A percentile compares a stretch with the other conserved stretches of the same genome.
Evolutionary conservation across 208 protist genomes (phyloP).

Genomic region (Acanthamoeba castellanii): DNA sequence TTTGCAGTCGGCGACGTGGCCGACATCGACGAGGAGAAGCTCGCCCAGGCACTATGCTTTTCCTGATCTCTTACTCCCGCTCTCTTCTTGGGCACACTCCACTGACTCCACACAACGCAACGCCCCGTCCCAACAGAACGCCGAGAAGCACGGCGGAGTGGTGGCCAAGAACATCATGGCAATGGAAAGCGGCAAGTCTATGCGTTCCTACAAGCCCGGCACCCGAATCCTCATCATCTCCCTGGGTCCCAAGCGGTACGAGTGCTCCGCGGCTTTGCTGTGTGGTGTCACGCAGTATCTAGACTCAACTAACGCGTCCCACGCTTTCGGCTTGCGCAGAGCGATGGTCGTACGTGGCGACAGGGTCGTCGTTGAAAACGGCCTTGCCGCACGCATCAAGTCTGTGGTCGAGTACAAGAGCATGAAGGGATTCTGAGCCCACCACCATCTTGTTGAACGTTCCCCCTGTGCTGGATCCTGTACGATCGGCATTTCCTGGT

Average conservation of each 20-base stretch:
- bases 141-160: constrained; percentile 6
- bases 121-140: too few species aligned
- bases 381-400: neutral
- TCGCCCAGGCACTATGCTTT: neutral
- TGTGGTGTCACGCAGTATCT: too few species aligned
- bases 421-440: neutral
- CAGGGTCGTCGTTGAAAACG: neutral
- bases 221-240: constrained; percentile 30
- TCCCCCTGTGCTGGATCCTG: too few species aligned
- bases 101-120: too few species aligned
- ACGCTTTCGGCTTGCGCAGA: neutral
- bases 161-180: neutral
- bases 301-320: too few species aligned
- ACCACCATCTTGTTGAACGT: too few species aligned
- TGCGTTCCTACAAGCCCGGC: neutral
- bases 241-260: neutral
- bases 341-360: constrained; percentile 6
- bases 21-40: constrained; percentile 34
- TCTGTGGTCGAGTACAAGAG: neutral
- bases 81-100: neutral
- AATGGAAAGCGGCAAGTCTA: neutral
- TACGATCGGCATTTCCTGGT: too few species aligned
- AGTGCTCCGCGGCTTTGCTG: neutral
- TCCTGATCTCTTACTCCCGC: neutral
- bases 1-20: neutral